phyloP scores from a whole-genome alignment of 2,329 filamentous ascomycete species.

The Neonectria ditissima region DNA sequence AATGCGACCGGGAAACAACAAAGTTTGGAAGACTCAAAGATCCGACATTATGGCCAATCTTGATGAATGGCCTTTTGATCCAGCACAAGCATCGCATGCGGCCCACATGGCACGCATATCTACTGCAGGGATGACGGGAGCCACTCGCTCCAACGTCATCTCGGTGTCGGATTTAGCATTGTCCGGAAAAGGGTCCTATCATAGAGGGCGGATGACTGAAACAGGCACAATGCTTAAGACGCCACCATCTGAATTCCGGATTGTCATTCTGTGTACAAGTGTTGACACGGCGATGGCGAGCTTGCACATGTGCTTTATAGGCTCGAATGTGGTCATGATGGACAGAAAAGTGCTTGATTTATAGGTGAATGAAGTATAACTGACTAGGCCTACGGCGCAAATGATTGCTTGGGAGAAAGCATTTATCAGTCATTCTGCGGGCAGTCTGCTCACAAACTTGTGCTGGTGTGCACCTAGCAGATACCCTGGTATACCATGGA shows the following conservation, averaged over 20 bases:
- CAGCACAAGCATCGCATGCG: slow-evolving; percentile 34
- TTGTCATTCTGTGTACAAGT: background rate
- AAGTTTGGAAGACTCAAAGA: slow-evolving; percentile 26
- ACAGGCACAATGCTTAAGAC: background rate
- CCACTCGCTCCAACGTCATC: slow-evolving; percentile 38
- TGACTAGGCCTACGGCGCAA: background rate
- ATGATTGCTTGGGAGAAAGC: background rate
- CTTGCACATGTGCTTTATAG: background rate
- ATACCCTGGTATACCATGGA: slow-evolving; percentile 48
- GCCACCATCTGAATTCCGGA: background rate
- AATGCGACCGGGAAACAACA: slow-evolving; percentile 16
- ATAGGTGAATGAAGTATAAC: no score
- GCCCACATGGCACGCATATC: slow-evolving; percentile 35
- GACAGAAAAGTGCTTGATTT: background rate
- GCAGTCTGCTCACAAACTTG: slow-evolving; percentile 45
- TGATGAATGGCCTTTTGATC: slow-evolving; percentile 42
- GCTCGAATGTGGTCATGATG: background rate
- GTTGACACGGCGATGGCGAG: no score
- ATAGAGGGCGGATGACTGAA: background rate
- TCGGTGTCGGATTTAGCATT: slow-evolving; percentile 42
- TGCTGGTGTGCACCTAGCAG: slow-evolving; percentile 51
- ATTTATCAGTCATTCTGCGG: slow-evolving; percentile 48
- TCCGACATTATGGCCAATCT: slow-evolving; percentile 28
- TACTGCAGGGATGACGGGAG: slow-evolving; percentile 34
- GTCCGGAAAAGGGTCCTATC: slow-evolving; percentile 30